Evolutionary conservation across 768 basidiomycete species (phyloP), one percentile per base, ranked within the genome.

Genomic region (Suillus tomentosus): DNA sequence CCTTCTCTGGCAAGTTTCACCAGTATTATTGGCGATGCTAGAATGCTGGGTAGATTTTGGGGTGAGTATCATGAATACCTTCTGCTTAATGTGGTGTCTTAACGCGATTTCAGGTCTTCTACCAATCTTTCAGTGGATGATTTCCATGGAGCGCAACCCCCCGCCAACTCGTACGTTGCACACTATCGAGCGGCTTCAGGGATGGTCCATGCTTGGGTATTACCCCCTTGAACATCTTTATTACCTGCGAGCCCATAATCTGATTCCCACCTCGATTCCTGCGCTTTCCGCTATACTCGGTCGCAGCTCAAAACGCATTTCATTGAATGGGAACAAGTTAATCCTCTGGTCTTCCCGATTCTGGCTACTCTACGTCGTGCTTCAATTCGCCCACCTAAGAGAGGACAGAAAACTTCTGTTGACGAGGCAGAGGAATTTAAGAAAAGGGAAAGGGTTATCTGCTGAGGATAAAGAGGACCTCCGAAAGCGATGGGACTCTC

Each of bases 111-210:
- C 65, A 93, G 91, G 91, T 56, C 77, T 92, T n/a, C 76, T 94
- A 19, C 89, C 90, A 31, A 91, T 91, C 48, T 74, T 92, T 51
- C 89, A 91, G 70, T 94, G 91, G 92, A 81, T 94, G 56, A 86
- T 90, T 19, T 82, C 88, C 1, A 74, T 93, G 69, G 91, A 92
- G 73, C 85, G 86, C n/a, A 84, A 76, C 47, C 87, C 87, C 1
- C 87, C 87, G 14, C 87, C 89, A 3, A 93, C 92, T 2, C 83
- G 87, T 3, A 81, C 81, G 51, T 81, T 93, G 37, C 84, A 88
- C 58, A 90, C 84, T 1, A 90, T 94, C 51, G 92, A 94, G 72
- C 88, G 92, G 34, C 78, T 92, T 24, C 92, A 94, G 72, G 92
- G 77, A 43, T 76, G 83, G 78, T 78, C 89, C 2, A 92, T 94